These are phyloP conservation scores for Podospora pseudocomata DNA, from an alignment of 495 filamentous ascomycete species.

Conservation along the genomic window DNA sequence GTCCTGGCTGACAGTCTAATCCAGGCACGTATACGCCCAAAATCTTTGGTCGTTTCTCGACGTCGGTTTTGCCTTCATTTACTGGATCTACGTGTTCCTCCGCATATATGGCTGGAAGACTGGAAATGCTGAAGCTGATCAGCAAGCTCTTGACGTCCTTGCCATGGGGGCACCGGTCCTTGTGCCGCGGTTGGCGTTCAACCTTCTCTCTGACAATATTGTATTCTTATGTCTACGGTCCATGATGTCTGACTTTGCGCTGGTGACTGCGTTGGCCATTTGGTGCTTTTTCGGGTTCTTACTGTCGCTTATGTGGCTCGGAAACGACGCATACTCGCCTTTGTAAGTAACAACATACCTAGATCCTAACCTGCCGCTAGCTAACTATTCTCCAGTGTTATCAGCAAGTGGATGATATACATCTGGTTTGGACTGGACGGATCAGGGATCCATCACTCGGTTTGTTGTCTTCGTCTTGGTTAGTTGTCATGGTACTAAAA, in stretches of 20 bases:
- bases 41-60: constrained; percentile 79
- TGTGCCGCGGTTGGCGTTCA: constrained; percentile 70
- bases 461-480: constrained; percentile 22
- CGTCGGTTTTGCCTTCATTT: constrained; percentile 61
- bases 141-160: constrained; percentile 63
- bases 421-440: constrained; percentile 78
- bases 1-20: background rate
- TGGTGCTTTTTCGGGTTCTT: constrained; percentile 75
- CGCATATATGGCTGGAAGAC: constrained; percentile 55
- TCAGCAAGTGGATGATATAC: constrained; percentile 77
- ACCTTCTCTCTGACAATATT: constrained; percentile 68
- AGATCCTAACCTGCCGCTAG: background rate
- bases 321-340: constrained; percentile 42
- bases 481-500: background rate
- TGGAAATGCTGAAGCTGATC: constrained; percentile 33
- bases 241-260: constrained; percentile 71
- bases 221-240: constrained; percentile 66
- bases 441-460: constrained; percentile 63
- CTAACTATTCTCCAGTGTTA: constrained; percentile 45
- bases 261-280: constrained; percentile 59
- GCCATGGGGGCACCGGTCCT: constrained; percentile 67
- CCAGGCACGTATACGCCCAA: constrained; percentile 70
- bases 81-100: constrained; percentile 55
- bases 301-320: constrained; percentile 66
- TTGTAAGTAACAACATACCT: constrained; percentile 29